phyloP scores from a whole-genome alignment of 2,329 filamentous ascomycete genomes.

The Fusarium verrucosum region DNA sequence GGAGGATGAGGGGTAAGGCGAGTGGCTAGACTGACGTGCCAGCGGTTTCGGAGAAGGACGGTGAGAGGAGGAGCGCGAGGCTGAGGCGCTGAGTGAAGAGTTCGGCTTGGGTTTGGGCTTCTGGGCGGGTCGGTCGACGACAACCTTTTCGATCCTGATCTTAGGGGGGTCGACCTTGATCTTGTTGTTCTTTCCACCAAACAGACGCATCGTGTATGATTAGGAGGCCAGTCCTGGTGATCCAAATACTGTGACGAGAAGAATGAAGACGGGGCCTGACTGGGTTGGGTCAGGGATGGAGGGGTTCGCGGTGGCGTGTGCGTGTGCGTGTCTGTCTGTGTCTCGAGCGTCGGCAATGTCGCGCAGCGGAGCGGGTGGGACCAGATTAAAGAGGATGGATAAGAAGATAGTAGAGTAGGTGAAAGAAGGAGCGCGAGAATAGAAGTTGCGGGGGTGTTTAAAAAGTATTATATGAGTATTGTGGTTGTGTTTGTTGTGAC shows the following conservation, averaged over 20 bases:
- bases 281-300: constrained; percentile 41
- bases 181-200: constrained; percentile 57
- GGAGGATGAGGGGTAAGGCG: constrained; percentile 54
- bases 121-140: constrained; percentile 52
- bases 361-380: constrained; percentile 38
- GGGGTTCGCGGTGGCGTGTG: constrained; percentile 46
- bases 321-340: too few species aligned
- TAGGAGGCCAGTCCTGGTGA: constrained; percentile 19
- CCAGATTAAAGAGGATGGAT: constrained; percentile 30
- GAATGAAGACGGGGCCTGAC: constrained; percentile 15
- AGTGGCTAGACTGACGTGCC: constrained; percentile 54
- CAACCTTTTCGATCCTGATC: constrained; percentile 63
- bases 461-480: constrained; percentile 14
- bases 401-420: constrained; percentile 33
- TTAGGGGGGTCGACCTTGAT: constrained; percentile 61
- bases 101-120: constrained; percentile 52
- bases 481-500: constrained; percentile 4
- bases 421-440: constrained; percentile 22
- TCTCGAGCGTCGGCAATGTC: constrained; percentile 40
- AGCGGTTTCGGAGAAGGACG: constrained; percentile 55
- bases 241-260: background rate
- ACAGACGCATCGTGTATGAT: constrained; percentile 50
- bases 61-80: constrained; percentile 49
- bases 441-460: background rate
- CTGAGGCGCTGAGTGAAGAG: constrained; percentile 43